A percentile compares a stretch with the other conserved stretches of the same genome.
Conservation (phyloP, 805 yeast genomes). For the Yamadazyma kitorensis region DNA sequence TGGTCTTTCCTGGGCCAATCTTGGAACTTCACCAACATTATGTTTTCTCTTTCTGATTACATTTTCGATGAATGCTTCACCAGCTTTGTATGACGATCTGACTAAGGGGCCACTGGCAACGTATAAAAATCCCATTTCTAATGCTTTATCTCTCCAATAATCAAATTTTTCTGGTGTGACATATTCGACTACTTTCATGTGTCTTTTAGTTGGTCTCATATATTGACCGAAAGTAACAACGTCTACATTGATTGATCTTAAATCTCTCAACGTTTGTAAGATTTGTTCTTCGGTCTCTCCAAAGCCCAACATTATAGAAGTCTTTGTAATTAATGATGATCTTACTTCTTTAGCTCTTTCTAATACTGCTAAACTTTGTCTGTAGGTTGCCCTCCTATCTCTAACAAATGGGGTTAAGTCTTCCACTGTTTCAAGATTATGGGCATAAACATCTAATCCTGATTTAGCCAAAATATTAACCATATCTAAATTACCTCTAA, state of each 20-base stretch:
- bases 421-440: slow-evolving; percentile 95
- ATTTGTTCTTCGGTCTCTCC: slow-evolving; percentile 96
- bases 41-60: slow-evolving; percentile 74
- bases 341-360: slow-evolving; percentile 75
- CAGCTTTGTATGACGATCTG: slow-evolving; percentile 96
- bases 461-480: slow-evolving; percentile 77
- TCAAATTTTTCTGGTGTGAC: slow-evolving; percentile 93
- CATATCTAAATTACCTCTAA: slow-evolving; percentile 83
- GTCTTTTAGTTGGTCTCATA: slow-evolving; percentile 98
- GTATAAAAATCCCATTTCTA: slow-evolving; percentile 87
- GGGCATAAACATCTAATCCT: slow-evolving; percentile 95
- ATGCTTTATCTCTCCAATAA: slow-evolving; percentile 83
- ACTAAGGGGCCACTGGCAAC: slow-evolving; percentile 98
- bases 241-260: slow-evolving; percentile 77
- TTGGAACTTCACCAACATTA: slow-evolving; percentile 42
- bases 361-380: slow-evolving; percentile 79
- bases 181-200: slow-evolving; percentile 96
- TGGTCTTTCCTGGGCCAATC: slow-evolving; percentile 21
- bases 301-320: slow-evolving; percentile 93
- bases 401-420: slow-evolving; percentile 91
- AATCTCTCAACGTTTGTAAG: slow-evolving; percentile 66
- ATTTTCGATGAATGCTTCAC: slow-evolving; percentile 95
- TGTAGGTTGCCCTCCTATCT: slow-evolving; percentile 94
- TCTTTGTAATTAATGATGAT: slow-evolving; percentile 80
- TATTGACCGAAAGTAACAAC: slow-evolving; percentile 98